phyloP scores from a whole-genome alignment of 2,329 filamentous ascomycete genomes.

The Pestalotiopsis sp. region DNA sequence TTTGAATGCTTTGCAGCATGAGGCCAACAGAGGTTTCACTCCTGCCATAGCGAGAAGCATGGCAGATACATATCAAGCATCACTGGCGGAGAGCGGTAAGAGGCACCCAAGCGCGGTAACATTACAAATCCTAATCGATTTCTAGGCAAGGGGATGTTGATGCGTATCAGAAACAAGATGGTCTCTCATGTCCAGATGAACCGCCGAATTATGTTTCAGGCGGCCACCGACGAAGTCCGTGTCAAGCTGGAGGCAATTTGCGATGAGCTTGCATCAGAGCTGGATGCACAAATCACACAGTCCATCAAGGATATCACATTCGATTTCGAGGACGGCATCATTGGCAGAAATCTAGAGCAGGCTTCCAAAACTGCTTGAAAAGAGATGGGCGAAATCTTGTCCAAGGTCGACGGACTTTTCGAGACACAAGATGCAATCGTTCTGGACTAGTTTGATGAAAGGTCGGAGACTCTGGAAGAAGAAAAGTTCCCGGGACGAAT shows the following conservation, averaged over 20 bases:
- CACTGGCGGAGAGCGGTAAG: neutral
- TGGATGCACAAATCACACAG: neutral
- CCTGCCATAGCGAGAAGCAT: neutral
- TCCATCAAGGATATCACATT: neutral
- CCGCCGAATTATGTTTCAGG: neutral
- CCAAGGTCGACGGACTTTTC: neutral
- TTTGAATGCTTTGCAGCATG: neutral
- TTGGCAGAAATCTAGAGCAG: neutral
- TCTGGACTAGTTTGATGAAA: too few species aligned
- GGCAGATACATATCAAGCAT: constrained; percentile 1
- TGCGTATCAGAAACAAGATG: neutral
- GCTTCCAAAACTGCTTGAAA: neutral
- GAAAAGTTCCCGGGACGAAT: neutral
- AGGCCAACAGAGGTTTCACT: constrained; percentile 12
- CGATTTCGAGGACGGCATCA: neutral
- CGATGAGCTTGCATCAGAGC: neutral
- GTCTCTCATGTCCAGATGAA: neutral
- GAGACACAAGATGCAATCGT: neutral
- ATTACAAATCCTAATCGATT: neutral
- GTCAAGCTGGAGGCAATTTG: neutral
- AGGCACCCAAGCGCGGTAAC: too few species aligned
- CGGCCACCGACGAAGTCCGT: neutral
- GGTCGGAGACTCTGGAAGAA: neutral
- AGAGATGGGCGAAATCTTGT: neutral
- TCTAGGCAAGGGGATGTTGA: neutral